A percentile compares a stretch with the other conserved stretches of the same genome.
Conservation (phyloP, 805 yeast genomes). For the Saturnispora saitoi region DNA sequence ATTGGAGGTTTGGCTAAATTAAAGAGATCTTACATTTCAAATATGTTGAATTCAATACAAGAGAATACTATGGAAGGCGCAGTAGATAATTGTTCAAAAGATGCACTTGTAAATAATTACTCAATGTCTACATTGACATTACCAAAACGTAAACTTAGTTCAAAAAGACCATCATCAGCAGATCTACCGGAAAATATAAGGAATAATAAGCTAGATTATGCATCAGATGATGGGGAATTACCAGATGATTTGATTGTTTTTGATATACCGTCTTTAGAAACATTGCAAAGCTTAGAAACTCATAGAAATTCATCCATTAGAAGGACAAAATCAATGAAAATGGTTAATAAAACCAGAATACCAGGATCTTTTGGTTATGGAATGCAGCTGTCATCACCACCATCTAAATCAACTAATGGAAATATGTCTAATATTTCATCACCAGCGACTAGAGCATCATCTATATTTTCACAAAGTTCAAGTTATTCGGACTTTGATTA, state of each 20-base stretch:
- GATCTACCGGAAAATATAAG: constrained; percentile 7
- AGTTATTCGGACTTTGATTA: constrained; percentile 22
- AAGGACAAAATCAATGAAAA: constrained; percentile 9
- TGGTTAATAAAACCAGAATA: not conserved
- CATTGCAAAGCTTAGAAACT: constrained; percentile 34
- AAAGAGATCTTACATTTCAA: not conserved
- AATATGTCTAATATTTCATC: constrained; percentile 19
- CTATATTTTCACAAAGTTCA: constrained; percentile 33
- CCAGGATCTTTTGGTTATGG: not conserved
- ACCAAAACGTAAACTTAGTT: not conserved
- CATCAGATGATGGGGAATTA: constrained; percentile 47
- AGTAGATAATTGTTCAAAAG: constrained; percentile 1
- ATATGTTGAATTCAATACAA: constrained; percentile 5
- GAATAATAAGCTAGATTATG: constrained; percentile 18
- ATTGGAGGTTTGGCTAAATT: not conserved
- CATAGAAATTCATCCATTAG: constrained; percentile 21
- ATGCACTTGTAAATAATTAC: not conserved
- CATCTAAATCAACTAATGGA: constrained; percentile 6
- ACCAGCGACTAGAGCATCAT: constrained; percentile 36
- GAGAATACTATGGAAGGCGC: not conserved
- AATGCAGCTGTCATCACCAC: not conserved
- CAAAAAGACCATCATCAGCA: not conserved
- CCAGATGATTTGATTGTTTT: constrained; percentile 46
- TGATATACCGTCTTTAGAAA: constrained; percentile 58
- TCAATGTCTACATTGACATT: not conserved